phyloP scores from a whole-genome alignment of 768 basidiomycete genomes.

The Suillus tomentosus region DNA sequence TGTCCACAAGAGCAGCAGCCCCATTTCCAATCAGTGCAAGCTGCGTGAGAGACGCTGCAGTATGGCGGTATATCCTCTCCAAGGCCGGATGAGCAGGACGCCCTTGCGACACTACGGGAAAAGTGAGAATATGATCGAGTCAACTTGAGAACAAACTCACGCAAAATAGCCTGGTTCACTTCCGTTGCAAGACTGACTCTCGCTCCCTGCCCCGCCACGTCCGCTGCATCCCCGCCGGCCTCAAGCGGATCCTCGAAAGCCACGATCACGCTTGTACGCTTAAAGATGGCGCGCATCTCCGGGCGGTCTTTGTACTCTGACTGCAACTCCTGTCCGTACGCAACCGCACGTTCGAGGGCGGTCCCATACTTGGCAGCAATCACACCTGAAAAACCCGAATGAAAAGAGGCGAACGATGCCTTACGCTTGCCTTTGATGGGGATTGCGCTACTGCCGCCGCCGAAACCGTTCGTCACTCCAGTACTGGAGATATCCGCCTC shows the following conservation, averaged over 20 bases:
- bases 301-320: conserved; percentile 67
- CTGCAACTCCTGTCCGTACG: conserved; percentile 73
- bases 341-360: conserved; percentile 64
- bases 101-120: conserved; percentile 69
- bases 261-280: conserved; percentile 76
- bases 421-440: conserved; percentile 32
- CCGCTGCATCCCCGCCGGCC: conserved; percentile 64
- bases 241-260: conserved; percentile 76
- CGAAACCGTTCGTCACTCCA: conserved; percentile 16
- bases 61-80: conserved; percentile 78
- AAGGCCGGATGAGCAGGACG: conserved; percentile 69
- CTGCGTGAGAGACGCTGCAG: conserved; percentile 65
- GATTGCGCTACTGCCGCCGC: conserved; percentile 27
- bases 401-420: conserved; percentile 29
- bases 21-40: conserved; percentile 75
- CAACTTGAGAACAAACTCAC: conserved; percentile 43
- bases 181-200: conserved; percentile 70
- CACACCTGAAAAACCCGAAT: conserved; percentile 24
- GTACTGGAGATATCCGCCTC: conserved; percentile 33
- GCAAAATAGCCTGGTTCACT: conserved; percentile 80
- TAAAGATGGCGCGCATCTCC: conserved; percentile 66
- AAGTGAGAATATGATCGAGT: conserved; percentile 8
- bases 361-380: conserved; percentile 49
- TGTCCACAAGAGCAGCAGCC: conserved; percentile 79
- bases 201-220: conserved; percentile 68